These are phyloP conservation scores for Fusarium oligoseptatum DNA, from an alignment of 2,329 filamentous ascomycete species.

Conservation along the genomic window DNA sequence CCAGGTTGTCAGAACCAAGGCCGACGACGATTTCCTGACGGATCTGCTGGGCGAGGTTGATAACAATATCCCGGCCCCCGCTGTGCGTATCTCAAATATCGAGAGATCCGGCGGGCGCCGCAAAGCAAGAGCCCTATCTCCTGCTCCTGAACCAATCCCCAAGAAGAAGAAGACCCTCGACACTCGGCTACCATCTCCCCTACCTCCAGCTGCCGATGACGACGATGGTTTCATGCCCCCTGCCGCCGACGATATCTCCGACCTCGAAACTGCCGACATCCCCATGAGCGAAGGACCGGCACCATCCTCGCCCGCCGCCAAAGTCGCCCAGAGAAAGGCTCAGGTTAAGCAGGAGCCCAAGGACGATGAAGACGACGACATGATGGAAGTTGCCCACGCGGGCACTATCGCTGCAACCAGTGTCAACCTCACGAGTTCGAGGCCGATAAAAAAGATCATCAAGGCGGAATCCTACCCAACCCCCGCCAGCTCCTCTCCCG, in stretches of 20 bases:
- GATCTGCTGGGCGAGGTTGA: conserved; percentile 91
- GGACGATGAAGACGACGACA: conserved; percentile 82
- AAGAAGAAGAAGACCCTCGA: conserved; percentile 71
- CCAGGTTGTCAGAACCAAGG: conserved; percentile 82
- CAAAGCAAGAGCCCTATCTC: conserved; percentile 84
- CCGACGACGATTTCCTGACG: conserved; percentile 89
- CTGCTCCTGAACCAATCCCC: conserved; percentile 68
- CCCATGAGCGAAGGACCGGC: conserved; percentile 83
- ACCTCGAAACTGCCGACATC: conserved; percentile 63
- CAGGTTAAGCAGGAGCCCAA: conserved; percentile 62
- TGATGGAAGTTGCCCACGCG: conserved; percentile 89
- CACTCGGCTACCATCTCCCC: conserved; percentile 61
- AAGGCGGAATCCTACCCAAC: conserved; percentile 77
- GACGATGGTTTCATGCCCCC: conserved; percentile 68
- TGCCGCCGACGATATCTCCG: conserved; percentile 68
- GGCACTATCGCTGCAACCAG: conserved; percentile 76
- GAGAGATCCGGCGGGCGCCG: conserved; percentile 82
- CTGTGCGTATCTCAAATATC: conserved; percentile 70
- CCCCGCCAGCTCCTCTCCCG: conserved; percentile 82
- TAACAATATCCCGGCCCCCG: conserved; percentile 71
- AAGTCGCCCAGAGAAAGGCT: conserved; percentile 79
- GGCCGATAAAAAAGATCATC: conserved; percentile 77
- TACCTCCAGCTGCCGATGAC: conserved; percentile 61
- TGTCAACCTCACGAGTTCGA: conserved; percentile 87
- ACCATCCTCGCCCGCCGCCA: conserved; percentile 88